Conservation (phyloP, 257 asterid species). For the Capsicum chinense region DNA sequence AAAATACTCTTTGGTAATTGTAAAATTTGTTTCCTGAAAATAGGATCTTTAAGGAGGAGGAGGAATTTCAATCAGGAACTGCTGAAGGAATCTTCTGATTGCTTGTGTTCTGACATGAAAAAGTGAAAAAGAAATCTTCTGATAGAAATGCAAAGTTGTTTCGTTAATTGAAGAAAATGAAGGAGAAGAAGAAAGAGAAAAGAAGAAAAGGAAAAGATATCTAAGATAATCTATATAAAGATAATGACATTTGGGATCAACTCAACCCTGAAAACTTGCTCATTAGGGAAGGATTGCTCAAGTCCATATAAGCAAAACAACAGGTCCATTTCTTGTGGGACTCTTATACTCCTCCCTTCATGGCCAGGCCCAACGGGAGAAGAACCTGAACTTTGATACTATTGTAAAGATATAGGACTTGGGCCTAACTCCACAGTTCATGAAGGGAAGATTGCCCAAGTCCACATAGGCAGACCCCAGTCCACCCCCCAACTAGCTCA, state of each 20-base stretch:
- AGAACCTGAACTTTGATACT: background rate
- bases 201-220: background rate
- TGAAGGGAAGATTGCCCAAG: background rate
- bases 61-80: background rate
- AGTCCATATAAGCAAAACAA: no score
- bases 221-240: background rate
- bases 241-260: background rate
- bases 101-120: no score
- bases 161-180: background rate
- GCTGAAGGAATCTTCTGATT: background rate
- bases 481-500: background rate
- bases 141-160: background rate
- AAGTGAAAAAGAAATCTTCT: background rate
- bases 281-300: background rate
- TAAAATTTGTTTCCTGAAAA: background rate
- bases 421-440: background rate
- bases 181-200: conserved; percentile 14
- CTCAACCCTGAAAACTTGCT: background rate
- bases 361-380: background rate
- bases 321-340: no score
- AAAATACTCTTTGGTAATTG: no score
- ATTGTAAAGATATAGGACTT: conserved; percentile 7
- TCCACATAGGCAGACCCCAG: background rate
- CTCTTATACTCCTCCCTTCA: no score
- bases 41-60: background rate